A percentile compares a stretch with the other conserved stretches of the same genome.
Evolutionary conservation across 2,329 filamentous ascomycete species (phyloP).

Genomic region (Xylaria arbuscula): DNA sequence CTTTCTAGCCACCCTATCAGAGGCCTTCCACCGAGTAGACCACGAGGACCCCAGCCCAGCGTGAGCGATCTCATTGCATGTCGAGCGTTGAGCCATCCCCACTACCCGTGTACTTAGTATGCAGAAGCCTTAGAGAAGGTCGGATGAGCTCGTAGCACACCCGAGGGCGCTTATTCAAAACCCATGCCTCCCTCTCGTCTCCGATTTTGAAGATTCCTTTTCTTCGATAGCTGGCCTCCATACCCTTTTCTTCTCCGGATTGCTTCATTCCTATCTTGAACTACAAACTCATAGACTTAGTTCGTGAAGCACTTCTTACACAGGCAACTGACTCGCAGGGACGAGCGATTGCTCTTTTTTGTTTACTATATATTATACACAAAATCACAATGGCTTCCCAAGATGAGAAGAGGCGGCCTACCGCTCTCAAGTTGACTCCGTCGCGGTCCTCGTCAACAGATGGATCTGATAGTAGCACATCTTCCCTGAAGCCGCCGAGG

Average conservation of each 20-base stretch:
- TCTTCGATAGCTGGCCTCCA: constrained; percentile 68
- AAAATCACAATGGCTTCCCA: constrained; percentile 49
- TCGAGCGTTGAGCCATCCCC: constrained; percentile 50
- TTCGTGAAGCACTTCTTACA: constrained; percentile 46
- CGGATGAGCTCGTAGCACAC: constrained; percentile 51
- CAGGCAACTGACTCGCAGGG: constrained; percentile 42
- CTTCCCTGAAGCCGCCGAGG: constrained; percentile 73
- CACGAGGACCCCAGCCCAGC: constrained; percentile 53
- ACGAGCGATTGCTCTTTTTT: constrained; percentile 53
- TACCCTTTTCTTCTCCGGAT: constrained; percentile 52
- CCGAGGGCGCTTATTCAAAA: constrained; percentile 64
- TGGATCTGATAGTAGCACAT: constrained; percentile 63
- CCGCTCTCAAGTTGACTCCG: constrained; percentile 65
- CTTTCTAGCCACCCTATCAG: constrained; percentile 57
- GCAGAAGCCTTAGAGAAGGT: constrained; percentile 50
- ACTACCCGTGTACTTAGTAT: constrained; percentile 55
- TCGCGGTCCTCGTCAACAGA: constrained; percentile 61
- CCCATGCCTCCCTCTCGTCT: constrained; percentile 57
- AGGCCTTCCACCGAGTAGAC: constrained; percentile 47
- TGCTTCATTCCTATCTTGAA: constrained; percentile 53
- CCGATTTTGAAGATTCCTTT: constrained; percentile 53
- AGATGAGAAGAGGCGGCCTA: constrained; percentile 68
- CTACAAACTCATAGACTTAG: constrained; percentile 44
- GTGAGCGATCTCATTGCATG: constrained; percentile 57
- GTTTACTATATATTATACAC: constrained; percentile 48